A percentile compares a stretch with the other conserved stretches of the same genome.
These are phyloP conservation scores for Pholiota adiposa DNA, from an alignment of 1,284 basidiomycete species.

Conservation along the genomic window DNA sequence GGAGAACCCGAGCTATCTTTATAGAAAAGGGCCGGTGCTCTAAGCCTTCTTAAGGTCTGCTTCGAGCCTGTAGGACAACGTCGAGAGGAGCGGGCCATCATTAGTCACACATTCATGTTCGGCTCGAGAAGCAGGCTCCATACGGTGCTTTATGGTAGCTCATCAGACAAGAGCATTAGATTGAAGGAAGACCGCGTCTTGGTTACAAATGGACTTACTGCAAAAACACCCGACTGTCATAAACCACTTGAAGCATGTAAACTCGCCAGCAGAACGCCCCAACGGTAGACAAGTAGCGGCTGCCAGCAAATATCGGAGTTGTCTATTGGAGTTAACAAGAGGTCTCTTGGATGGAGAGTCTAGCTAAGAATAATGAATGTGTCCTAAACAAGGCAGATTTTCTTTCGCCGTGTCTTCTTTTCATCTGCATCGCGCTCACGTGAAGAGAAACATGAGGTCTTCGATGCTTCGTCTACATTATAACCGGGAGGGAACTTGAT, in stretches of 20 bases:
- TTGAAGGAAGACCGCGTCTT: neutral
- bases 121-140: neutral
- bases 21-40: neutral
- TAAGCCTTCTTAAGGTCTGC: neutral
- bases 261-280: neutral
- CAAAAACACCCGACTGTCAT: neutral
- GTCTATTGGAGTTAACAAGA: neutral
- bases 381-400: neutral
- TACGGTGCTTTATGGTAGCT: neutral
- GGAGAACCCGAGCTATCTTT: neutral
- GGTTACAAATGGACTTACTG: neutral
- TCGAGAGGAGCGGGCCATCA: neutral
- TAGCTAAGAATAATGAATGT: slow-evolving; percentile 2
- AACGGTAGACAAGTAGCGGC: neutral
- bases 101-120: neutral
- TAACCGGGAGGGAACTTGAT: neutral
- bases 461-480: neutral
- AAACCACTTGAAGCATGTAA: neutral
- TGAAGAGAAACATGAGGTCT: neutral
- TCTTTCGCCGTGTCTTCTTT: neutral
- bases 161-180: neutral
- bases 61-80: neutral
- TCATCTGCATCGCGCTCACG: neutral
- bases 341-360: neutral
- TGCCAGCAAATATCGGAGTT: neutral